Evolutionary conservation across 1,284 basidiomycete species (phyloP).

Genomic region (Xerocomus amazonicus): DNA sequence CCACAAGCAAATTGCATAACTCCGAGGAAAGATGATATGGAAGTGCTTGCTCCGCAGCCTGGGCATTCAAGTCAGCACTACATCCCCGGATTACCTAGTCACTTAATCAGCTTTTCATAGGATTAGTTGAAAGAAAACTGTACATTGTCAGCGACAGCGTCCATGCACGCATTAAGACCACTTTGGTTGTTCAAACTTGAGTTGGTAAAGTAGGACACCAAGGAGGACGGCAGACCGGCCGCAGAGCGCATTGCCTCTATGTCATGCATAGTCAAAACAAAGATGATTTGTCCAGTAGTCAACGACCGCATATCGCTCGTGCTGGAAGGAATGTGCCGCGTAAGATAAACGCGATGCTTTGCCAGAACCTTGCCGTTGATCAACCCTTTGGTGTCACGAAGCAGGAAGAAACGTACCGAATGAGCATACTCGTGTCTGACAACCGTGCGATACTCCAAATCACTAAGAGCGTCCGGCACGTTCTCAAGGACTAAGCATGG

Average conservation of each 20-base stretch:
- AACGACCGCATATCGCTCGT: slow-evolving; percentile 73
- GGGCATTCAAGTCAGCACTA: slow-evolving; percentile 63
- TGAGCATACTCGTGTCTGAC: slow-evolving; percentile 85
- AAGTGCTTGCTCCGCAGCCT: slow-evolving; percentile 78
- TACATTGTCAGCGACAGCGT: slow-evolving; percentile 85
- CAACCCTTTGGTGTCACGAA: not conserved
- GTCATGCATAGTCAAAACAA: slow-evolving; percentile 85
- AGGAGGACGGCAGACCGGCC: slow-evolving; percentile 75
- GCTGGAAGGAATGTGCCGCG: slow-evolving; percentile 68
- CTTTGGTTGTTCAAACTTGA: slow-evolving; percentile 76
- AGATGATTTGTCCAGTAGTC: slow-evolving; percentile 82
- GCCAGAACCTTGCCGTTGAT: slow-evolving; percentile 51
- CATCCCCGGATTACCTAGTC: slow-evolving; percentile 71
- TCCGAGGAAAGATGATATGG: slow-evolving; percentile 73
- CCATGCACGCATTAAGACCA: slow-evolving; percentile 73
- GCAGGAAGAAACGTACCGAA: slow-evolving; percentile 45
- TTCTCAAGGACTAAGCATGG: slow-evolving; percentile 83
- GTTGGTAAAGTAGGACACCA: slow-evolving; percentile 89
- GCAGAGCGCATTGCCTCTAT: slow-evolving; percentile 87
- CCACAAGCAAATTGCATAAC: slow-evolving; percentile 73
- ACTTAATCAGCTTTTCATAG: slow-evolving; percentile 9
- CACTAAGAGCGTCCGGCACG: slow-evolving; percentile 82
- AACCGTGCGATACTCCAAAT: slow-evolving; percentile 92
- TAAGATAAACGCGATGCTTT: slow-evolving; percentile 64
- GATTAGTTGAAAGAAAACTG: slow-evolving; percentile 1